Evolutionary conservation across 192 early-diverging fungal species (phyloP).

Genomic region (Chytriomyces confervae): DNA sequence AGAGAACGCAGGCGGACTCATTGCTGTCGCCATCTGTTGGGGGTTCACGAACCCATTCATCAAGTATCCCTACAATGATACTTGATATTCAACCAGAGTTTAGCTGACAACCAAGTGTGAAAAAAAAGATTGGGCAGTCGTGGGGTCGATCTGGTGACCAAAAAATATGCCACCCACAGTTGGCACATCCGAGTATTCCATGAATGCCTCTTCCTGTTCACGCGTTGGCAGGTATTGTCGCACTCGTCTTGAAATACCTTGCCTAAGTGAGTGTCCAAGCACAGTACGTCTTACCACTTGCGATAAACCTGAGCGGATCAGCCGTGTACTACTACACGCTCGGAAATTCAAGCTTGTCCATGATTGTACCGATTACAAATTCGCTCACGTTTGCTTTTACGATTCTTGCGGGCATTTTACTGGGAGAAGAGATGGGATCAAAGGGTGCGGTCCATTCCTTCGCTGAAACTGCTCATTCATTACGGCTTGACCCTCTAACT

Average conservation of each 20-base stretch:
- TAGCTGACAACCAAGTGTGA: no score
- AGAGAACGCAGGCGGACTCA: constrained; percentile 40
- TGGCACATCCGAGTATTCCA: constrained; percentile 64
- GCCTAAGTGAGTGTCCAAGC: background rate
- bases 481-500: background rate
- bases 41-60: constrained; percentile 97
- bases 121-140: constrained; percentile 61
- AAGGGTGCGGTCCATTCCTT: constrained; percentile 52
- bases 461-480: background rate
- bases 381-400: constrained; percentile 90
- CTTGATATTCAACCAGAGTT: background rate
- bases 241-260: background rate
- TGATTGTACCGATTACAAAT: constrained; percentile 92
- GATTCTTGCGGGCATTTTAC: constrained; percentile 71
- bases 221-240: constrained; percentile 77
- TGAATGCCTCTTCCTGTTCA: constrained; percentile 78
- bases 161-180: constrained; percentile 9
- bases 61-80: constrained; percentile 48
- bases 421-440: constrained; percentile 80
- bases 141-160: constrained; percentile 78
- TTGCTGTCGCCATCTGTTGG: constrained; percentile 86
- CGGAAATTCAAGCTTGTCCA: constrained; percentile 82
- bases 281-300: constrained; percentile 83
- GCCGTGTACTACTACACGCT: constrained; percentile 93
- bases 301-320: constrained; percentile 89